These are phyloP conservation scores for Ogataea ganodermae DNA, from an alignment of 805 yeast genomes.

Conservation along the genomic window DNA sequence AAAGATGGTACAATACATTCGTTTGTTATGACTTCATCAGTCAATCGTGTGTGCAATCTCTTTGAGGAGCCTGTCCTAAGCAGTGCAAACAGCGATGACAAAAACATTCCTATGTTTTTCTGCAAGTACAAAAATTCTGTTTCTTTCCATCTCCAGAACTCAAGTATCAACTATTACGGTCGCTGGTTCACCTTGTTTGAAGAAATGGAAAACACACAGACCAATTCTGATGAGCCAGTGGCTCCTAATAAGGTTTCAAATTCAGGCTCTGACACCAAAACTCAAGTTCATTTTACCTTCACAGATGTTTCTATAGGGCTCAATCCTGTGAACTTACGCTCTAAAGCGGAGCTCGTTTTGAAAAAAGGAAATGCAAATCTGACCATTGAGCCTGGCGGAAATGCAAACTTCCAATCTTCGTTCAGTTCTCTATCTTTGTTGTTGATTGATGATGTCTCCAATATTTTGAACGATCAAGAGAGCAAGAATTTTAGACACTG, in stretches of 20 bases:
- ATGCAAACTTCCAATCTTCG: slow-evolving; percentile 32
- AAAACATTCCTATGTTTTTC: slow-evolving; percentile 41
- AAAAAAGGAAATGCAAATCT: slow-evolving; percentile 58
- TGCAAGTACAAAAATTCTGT: slow-evolving; percentile 40
- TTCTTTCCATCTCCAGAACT: slow-evolving; percentile 49
- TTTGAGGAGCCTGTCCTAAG: slow-evolving; percentile 34
- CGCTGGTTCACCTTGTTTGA: slow-evolving; percentile 54
- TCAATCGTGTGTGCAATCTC: slow-evolving; percentile 11
- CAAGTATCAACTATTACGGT: slow-evolving; percentile 59
- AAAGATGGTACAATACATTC: slow-evolving; percentile 18
- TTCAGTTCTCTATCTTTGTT: slow-evolving; percentile 52
- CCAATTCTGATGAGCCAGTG: not conserved
- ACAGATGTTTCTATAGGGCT: slow-evolving; percentile 62
- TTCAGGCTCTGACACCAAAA: slow-evolving; percentile 6
- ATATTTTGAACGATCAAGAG: slow-evolving; percentile 36
- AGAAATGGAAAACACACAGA: not conserved
- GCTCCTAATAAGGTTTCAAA: not conserved
- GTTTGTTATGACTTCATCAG: slow-evolving; percentile 14
- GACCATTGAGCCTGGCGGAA: slow-evolving; percentile 32
- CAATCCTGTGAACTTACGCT: slow-evolving; percentile 58
- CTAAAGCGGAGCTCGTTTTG: slow-evolving; percentile 55
- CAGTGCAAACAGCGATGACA: slow-evolving; percentile 37
- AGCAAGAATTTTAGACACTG: slow-evolving; percentile 26
- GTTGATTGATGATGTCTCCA: slow-evolving; percentile 62
- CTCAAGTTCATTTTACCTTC: slow-evolving; percentile 35